Evolutionary conservation across 1,284 basidiomycete species (phyloP).

Genomic region (Boletellus dicymbophilus): DNA sequence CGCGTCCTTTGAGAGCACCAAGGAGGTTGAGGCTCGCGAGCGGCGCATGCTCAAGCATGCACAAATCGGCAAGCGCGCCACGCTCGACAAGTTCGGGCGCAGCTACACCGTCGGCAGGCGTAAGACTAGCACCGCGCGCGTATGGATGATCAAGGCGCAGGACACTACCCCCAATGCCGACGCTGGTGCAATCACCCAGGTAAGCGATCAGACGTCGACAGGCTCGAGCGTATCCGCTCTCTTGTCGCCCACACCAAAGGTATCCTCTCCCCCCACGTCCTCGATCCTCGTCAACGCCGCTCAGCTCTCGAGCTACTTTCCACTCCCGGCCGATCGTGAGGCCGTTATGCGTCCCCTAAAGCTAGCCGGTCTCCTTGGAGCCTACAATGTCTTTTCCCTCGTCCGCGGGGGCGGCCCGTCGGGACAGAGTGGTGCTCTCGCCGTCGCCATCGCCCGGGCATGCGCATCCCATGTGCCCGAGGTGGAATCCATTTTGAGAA

Average conservation of each 20-base stretch:
- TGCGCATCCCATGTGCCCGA: conserved; percentile 73
- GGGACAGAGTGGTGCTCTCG: conserved; percentile 91
- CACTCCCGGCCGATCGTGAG: conserved; percentile 77
- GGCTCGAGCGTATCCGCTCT: conserved; percentile 21
- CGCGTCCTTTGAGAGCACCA: conserved; percentile 68
- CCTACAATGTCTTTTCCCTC: conserved; percentile 92
- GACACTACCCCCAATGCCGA: conserved; percentile 46
- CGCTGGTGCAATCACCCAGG: conserved; percentile 7
- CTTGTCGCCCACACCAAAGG: conserved; percentile 17
- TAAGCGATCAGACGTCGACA: conserved; percentile 8
- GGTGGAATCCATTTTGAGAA: conserved; percentile 65
- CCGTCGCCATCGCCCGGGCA: conserved; percentile 83
- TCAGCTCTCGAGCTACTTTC: conserved; percentile 81
- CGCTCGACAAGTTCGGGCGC: conserved; percentile 73
- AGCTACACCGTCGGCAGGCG: conserved; percentile 84
- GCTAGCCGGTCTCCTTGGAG: conserved; percentile 83
- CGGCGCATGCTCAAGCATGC: conserved; percentile 36
- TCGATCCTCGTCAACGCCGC: conserved; percentile 84
- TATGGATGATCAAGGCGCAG: conserved; percentile 90
- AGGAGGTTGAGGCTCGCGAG: conserved; percentile 52
- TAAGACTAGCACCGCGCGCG: conserved; percentile 86
- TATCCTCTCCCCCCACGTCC: conserved; percentile 41
- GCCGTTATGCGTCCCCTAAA: conserved; percentile 82
- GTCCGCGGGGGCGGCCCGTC: conserved; percentile 88
- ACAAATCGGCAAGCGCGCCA: conserved; percentile 46